These are phyloP conservation scores for Aspergillus glaucus DNA, from an alignment of 2,329 filamentous ascomycete genomes.

Conservation along the genomic window DNA sequence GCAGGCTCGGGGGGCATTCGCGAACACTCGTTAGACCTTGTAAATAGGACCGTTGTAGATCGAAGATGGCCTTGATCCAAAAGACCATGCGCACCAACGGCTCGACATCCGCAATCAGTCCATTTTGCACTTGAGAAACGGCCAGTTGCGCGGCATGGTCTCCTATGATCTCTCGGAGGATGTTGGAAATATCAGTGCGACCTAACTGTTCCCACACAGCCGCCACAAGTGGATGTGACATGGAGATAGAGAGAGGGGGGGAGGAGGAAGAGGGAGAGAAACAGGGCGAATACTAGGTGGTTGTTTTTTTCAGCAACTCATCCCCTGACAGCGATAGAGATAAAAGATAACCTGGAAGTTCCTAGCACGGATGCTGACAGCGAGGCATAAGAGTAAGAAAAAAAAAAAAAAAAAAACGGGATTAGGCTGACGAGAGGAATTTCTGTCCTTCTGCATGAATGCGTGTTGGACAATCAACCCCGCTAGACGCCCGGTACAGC, in stretches of 20 bases:
- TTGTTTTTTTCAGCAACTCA: too few species aligned
- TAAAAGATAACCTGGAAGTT: too few species aligned
- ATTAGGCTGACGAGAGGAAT: slow-evolving; percentile 3
- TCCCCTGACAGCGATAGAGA: too few species aligned
- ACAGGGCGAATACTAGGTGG: slow-evolving; percentile 7
- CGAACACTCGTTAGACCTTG: slow-evolving; percentile 20
- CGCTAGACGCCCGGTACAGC: background rate
- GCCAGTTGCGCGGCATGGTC: slow-evolving; percentile 26
- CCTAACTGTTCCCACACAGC: slow-evolving; percentile 31
- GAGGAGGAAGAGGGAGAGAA: background rate
- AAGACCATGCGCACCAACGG: slow-evolving; percentile 22
- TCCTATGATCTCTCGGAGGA: slow-evolving; percentile 30
- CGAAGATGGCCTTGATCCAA: slow-evolving; percentile 34
- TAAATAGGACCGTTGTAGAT: slow-evolving; percentile 29
- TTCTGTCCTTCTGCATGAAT: background rate
- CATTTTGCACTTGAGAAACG: slow-evolving; percentile 16
- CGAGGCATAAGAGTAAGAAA: too few species aligned
- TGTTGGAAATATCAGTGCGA: slow-evolving; percentile 27
- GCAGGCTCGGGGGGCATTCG: slow-evolving; percentile 25
- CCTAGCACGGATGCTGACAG: too few species aligned
- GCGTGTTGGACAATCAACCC: background rate
- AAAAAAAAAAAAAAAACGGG: background rate
- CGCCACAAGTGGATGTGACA: slow-evolving; percentile 28
- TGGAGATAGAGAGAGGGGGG: slow-evolving; percentile 9
- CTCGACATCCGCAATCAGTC: slow-evolving; percentile 15